Percentiles rank a stretch among this genome's conserved stretches.
Conservation (phyloP, 2,329 filamentous ascomycete species). For the Fusarium tuaranense region DNA sequence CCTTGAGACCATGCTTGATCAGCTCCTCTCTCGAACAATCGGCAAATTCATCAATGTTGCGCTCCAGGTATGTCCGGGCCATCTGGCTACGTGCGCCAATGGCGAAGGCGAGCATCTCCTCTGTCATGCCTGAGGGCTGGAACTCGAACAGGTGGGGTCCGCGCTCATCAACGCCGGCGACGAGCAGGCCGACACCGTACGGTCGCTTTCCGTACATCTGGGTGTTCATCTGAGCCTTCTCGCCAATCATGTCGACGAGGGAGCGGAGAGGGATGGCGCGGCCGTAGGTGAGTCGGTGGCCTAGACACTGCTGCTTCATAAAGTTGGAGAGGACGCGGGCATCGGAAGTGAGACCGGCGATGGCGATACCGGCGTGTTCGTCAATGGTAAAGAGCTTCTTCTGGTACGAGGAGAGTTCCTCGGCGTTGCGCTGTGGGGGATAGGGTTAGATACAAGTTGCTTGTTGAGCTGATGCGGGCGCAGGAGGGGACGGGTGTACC, state of each 20-base stretch:
- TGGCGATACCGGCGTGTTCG: conserved; percentile 93
- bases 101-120: conserved; percentile 96
- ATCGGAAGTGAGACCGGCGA: conserved; percentile 96
- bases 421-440: conserved; percentile 84
- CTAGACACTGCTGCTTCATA: conserved; percentile 99
- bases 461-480: conserved; percentile 16
- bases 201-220: conserved; percentile 97
- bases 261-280: conserved; percentile 91
- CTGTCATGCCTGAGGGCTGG: conserved; percentile 93
- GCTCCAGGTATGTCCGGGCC: conserved; percentile 96
- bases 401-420: conserved; percentile 99
- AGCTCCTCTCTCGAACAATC: conserved; percentile 84
- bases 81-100: conserved; percentile 98
- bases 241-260: conserved; percentile 91
- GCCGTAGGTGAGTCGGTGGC: conserved; percentile 94
- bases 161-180: conserved; percentile 92
- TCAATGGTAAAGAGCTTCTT: conserved; percentile 99
- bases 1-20: conserved; percentile 88
- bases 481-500: conserved; percentile 64
- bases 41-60: conserved; percentile 87
- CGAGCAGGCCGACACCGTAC: conserved; percentile 93
- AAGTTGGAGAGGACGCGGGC: conserved; percentile 99
- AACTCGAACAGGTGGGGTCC: conserved; percentile 99
- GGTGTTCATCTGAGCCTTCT: conserved; percentile 97
- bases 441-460: conserved; percentile 14